Evolutionary conservation across 768 basidiomycete genomes (phyloP), one percentile per base, ranked within the genome.

Genomic region (Suillus alpinus): DNA sequence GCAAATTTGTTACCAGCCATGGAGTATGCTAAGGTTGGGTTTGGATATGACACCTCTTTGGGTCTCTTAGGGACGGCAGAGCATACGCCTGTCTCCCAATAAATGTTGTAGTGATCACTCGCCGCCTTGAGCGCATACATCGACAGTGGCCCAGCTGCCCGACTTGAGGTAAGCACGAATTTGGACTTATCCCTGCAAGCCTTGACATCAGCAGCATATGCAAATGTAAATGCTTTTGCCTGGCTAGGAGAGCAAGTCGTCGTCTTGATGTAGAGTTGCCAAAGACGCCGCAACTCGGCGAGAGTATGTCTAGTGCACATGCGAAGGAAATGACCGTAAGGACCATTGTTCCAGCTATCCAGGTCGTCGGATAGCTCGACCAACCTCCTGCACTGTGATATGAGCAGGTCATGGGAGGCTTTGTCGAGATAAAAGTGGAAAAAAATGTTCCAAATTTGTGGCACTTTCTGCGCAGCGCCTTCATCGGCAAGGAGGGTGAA

Each of bases 11-110:
- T 66, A 18, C 66, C 60, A 1, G 64, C 56, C 14, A 47, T 13
- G 23, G 73, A 74, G 32, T 70, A 73, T 1, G 62, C 65, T 12
- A 73, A 74, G 10, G 73, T 75, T 1, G 72, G 73, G n/a, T 75
- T 73, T 47, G 71, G 61, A 47, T 56, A 37, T 18, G 65, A 65
- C 20, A 69, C 59, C 16, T 40, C 59, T 2, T 62, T 63, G 3
- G 44, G 62, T 31, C 36, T 51, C 55, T 61, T 67, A 14, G 64
- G 6, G 7, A 68, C 68, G 40, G 69, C 72, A 8, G 71, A 68
- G 16, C 69, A 73, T 43, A 66, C 29, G 8, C 71, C 71, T 2
- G 63, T 56, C 1, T 56, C 62, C 71, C 71, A 74, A 47, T 71
- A 73, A 3, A 58, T 60, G 56, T 58, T 53, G 44, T 73, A 73